phyloP scores from a whole-genome alignment of 2,329 filamentous ascomycete genomes.

The Aspergillus intermedius region DNA sequence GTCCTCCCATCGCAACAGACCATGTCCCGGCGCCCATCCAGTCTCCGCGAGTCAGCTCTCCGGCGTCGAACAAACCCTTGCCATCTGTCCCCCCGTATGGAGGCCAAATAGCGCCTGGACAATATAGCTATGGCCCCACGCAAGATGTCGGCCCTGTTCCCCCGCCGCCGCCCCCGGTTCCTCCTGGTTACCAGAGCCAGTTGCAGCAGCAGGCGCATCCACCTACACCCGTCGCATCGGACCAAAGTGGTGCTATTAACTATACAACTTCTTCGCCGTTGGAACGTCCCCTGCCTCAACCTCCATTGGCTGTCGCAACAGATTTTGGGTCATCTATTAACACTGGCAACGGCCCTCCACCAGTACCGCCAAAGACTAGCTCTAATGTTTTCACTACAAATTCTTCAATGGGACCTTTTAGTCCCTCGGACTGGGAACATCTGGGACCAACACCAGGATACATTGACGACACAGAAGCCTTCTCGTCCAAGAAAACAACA shows the following conservation, averaged over 20 bases:
- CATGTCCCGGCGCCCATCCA: constrained; percentile 15
- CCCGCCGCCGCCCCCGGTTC: constrained; percentile 10
- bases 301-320: constrained; percentile 1
- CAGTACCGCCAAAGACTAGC: constrained; percentile 18
- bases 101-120: background rate
- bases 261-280: constrained; percentile 6
- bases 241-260: background rate
- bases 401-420: constrained; percentile 36
- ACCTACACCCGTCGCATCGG: background rate
- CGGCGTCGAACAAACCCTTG: constrained; percentile 14
- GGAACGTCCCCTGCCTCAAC: constrained; percentile 6
- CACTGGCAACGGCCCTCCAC: constrained; percentile 11
- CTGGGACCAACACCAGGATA: constrained; percentile 29
- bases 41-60: constrained; percentile 8
- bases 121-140: constrained; percentile 13
- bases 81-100: constrained; percentile 9
- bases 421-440: constrained; percentile 45
- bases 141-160: constrained; percentile 20
- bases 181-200: constrained; percentile 33
- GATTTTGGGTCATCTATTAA: constrained; percentile 4
- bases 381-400: constrained; percentile 14
- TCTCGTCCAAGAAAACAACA: constrained; percentile 13
- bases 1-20: constrained; percentile 27
- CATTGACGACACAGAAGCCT: constrained; percentile 30
- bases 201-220: constrained; percentile 13